Conservation (phyloP, 139 green algal species). For the Chlamydomonas sphaeroides region DNA sequence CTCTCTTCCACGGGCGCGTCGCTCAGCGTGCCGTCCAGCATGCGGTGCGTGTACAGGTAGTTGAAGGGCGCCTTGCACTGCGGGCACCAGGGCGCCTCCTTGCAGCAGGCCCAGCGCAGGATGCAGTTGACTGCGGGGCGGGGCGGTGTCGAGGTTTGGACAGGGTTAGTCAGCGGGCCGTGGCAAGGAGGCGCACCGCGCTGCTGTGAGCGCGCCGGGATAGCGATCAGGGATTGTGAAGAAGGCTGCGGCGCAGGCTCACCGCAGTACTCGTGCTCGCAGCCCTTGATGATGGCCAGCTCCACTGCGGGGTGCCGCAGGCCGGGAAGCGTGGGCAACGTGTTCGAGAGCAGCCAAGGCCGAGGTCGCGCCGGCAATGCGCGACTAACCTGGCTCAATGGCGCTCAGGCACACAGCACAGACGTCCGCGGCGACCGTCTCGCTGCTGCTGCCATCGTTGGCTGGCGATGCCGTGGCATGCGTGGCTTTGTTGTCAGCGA, state of each 20-base stretch:
- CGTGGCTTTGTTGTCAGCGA: neutral
- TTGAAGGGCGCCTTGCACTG: conserved; percentile 79
- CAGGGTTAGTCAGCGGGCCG: too few relatives aligned
- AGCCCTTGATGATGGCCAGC: conserved; percentile 70
- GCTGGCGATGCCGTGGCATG: neutral
- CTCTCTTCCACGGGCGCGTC: conserved; percentile 84
- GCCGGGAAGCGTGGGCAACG: too few relatives aligned
- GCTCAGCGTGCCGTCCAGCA: conserved; percentile 77
- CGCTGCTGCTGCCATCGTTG: too few relatives aligned
- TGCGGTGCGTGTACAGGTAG: conserved; percentile 72
- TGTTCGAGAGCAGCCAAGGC: too few relatives aligned
- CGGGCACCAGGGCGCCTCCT: conserved; percentile 73
- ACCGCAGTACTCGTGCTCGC: conserved; percentile 89
- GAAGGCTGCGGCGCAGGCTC: neutral
- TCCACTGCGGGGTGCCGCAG: conserved; percentile 44
- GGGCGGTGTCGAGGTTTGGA: too few relatives aligned
- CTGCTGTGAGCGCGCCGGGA: too few relatives aligned
- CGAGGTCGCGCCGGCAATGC: too few relatives aligned
- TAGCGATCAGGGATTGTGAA: too few relatives aligned
- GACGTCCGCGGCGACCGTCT: conserved; percentile 45
- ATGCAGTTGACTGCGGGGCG: conserved; percentile 78
- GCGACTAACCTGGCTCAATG: conserved; percentile 53
- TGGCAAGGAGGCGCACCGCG: too few relatives aligned
- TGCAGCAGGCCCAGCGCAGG: conserved; percentile 79
- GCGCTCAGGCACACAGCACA: conserved; percentile 84